Conservation (phyloP, 73 alveolate genomes). For the Paramecium biaurelia region DNA sequence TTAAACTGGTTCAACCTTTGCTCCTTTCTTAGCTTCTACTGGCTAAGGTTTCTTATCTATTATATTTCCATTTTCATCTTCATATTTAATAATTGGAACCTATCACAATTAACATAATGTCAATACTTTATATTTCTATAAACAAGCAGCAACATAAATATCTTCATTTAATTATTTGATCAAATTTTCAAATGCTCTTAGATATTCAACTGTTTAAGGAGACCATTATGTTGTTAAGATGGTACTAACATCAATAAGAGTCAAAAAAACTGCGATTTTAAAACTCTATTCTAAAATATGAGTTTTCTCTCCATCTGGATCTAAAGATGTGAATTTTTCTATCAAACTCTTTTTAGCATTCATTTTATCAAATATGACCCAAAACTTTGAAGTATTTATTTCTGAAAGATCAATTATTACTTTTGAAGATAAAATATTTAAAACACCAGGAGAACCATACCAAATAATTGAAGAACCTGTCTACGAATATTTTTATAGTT, state of each 20-base stretch:
- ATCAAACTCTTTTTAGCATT: slow-evolving; percentile 63
- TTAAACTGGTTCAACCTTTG: not conserved
- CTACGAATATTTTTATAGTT: slow-evolving; percentile 34
- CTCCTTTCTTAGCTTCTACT: slow-evolving; percentile 30
- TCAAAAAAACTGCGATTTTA: slow-evolving; percentile 19
- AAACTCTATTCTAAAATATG: slow-evolving; percentile 48
- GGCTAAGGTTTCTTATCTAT: slow-evolving; percentile 48
- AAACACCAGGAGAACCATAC: slow-evolving; percentile 61
- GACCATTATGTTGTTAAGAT: slow-evolving; percentile 59
- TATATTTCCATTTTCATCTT: slow-evolving; percentile 51
- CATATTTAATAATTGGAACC: slow-evolving; percentile 50
- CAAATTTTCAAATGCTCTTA: slow-evolving; percentile 48
- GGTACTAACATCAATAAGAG: slow-evolving; percentile 47
- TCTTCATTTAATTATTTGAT: slow-evolving; percentile 36
- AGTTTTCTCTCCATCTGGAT: slow-evolving; percentile 67
- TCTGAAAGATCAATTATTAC: slow-evolving; percentile 51
- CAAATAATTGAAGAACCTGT: slow-evolving; percentile 50
- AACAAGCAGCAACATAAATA: slow-evolving; percentile 27
- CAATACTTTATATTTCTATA: not conserved
- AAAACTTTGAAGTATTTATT: slow-evolving; percentile 30
- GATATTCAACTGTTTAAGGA: slow-evolving; percentile 37
- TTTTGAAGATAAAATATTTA: slow-evolving; percentile 52
- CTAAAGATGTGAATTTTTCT: slow-evolving; percentile 60
- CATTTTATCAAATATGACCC: slow-evolving; percentile 57
- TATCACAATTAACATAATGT: not conserved